Evolutionary conservation across 495 filamentous ascomycete species (phyloP).

Genomic region (Aspergillus diversus): DNA sequence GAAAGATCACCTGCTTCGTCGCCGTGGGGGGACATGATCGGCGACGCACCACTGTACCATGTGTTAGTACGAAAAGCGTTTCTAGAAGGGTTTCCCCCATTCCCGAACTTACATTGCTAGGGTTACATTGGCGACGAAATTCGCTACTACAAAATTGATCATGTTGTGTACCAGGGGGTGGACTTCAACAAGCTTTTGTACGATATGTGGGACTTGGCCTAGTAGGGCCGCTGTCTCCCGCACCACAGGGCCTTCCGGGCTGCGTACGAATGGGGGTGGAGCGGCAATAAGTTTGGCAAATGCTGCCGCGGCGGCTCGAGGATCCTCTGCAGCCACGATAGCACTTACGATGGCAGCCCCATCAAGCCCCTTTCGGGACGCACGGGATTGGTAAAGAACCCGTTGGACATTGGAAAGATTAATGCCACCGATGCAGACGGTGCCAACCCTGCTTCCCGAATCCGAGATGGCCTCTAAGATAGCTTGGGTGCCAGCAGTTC

Average conservation of each 20-base stretch:
- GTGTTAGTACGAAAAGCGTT: slow-evolving; percentile 1
- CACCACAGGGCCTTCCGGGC: slow-evolving; percentile 22
- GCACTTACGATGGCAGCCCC: slow-evolving; percentile 91
- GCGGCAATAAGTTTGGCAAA: slow-evolving; percentile 55
- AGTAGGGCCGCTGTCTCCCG: slow-evolving; percentile 46
- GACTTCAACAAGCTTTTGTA: slow-evolving; percentile 58
- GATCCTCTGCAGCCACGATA: slow-evolving; percentile 73
- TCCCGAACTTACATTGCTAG: slow-evolving; percentile 61
- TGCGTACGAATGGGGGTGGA: slow-evolving; percentile 52
- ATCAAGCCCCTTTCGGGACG: slow-evolving; percentile 58
- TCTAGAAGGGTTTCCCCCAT: not conserved
- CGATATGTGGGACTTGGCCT: slow-evolving; percentile 53
- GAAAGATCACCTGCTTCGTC: slow-evolving; percentile 81
- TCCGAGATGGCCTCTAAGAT: slow-evolving; percentile 65
- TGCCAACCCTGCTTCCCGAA: slow-evolving; percentile 49
- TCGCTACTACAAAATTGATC: slow-evolving; percentile 93
- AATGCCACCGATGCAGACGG: slow-evolving; percentile 88
- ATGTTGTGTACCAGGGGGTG: slow-evolving; percentile 92
- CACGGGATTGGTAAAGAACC: slow-evolving; percentile 67
- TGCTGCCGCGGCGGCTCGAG: slow-evolving; percentile 59
- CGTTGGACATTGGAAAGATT: slow-evolving; percentile 76
- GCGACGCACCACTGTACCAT: slow-evolving; percentile 67
- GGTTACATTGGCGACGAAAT: slow-evolving; percentile 89
- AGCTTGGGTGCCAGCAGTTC: slow-evolving; percentile 71
- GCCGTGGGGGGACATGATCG: slow-evolving; percentile 91